phyloP scores from a whole-genome alignment of 2,329 filamentous ascomycete species.

The Ramichloridium luteum region DNA sequence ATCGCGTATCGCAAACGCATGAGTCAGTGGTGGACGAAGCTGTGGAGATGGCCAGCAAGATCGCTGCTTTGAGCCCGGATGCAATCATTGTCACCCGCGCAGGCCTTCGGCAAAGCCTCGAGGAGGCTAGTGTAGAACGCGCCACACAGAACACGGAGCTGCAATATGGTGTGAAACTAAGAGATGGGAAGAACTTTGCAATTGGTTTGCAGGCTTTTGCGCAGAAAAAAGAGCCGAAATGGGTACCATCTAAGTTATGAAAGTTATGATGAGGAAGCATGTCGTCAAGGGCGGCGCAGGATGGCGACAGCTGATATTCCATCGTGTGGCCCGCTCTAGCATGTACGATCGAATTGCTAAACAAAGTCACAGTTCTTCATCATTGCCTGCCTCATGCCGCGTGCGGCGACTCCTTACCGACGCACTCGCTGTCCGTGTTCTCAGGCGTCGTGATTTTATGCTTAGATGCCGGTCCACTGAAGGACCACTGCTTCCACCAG shows the following conservation, averaged over 20 bases:
- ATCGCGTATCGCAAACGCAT: constrained; percentile 26
- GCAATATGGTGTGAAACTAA: constrained; percentile 29
- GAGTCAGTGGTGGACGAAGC: constrained; percentile 29
- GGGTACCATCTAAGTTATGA: constrained; percentile 37
- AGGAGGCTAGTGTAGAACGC: constrained; percentile 31
- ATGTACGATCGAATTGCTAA: too few relatives aligned
- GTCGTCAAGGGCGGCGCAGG: too few relatives aligned
- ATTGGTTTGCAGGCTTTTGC: constrained; percentile 42
- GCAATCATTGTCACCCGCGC: constrained; percentile 31
- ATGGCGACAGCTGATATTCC: too few relatives aligned
- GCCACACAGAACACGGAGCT: constrained; percentile 32
- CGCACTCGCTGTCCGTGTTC: too few relatives aligned
- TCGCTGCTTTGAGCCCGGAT: constrained; percentile 27
- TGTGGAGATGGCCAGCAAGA: constrained; percentile 25
- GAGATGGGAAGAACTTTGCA: constrained; percentile 36
- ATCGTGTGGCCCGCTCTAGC: too few relatives aligned
- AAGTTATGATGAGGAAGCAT: too few relatives aligned
- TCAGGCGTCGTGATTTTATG: too few relatives aligned
- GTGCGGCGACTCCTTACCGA: too few relatives aligned
- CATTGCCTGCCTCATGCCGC: too few relatives aligned
- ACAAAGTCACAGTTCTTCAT: too few relatives aligned
- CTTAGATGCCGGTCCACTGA: too few relatives aligned
- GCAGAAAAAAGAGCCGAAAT: constrained; percentile 38
- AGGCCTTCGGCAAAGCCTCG: constrained; percentile 30
- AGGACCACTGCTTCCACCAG: too few relatives aligned